These are phyloP conservation scores for Ophiostoma montium DNA, from an alignment of 2,329 filamentous ascomycete genomes.

Conservation along the genomic window DNA sequence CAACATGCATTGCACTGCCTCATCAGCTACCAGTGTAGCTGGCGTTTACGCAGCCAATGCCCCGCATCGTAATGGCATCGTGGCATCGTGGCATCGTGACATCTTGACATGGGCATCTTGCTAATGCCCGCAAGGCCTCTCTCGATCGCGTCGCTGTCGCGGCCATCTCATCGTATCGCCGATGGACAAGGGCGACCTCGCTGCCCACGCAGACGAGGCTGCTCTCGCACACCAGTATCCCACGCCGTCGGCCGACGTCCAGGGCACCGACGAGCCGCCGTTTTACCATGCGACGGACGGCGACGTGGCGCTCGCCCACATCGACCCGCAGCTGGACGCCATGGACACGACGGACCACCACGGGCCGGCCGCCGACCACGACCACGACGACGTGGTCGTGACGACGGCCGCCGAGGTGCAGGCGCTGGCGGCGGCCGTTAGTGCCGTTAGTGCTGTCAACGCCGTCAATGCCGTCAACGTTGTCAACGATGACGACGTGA, in stretches of 20 bases:
- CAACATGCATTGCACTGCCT: too few relatives aligned
- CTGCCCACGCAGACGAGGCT: slow-evolving; percentile 23
- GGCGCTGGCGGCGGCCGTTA: slow-evolving; percentile 2
- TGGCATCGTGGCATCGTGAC: too few relatives aligned
- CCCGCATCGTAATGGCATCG: too few relatives aligned
- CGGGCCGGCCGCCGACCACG: neutral
- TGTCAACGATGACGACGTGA: neutral
- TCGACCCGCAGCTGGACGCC: slow-evolving; percentile 17
- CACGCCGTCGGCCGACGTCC: slow-evolving; percentile 29
- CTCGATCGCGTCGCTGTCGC: neutral
- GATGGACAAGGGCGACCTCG: slow-evolving; percentile 20
- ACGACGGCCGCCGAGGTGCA: slow-evolving; percentile 8
- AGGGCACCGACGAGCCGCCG: slow-evolving; percentile 25
- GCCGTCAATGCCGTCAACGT: neutral
- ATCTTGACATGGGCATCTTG: too few relatives aligned
- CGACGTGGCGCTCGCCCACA: slow-evolving; percentile 15
- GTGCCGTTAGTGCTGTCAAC: neutral
- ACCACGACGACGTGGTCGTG: neutral
- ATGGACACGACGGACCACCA: slow-evolving; percentile 11
- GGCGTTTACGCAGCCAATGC: too few relatives aligned
- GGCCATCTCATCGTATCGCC: neutral
- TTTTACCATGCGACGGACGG: slow-evolving; percentile 24
- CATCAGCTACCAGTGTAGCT: too few relatives aligned
- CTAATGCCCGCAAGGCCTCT: neutral
- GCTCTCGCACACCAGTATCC: slow-evolving; percentile 29